Percentiles rank a stretch among this genome's conserved stretches.
Conservation (phyloP, 2,329 filamentous ascomycete genomes). For the Trichoderma pleuroti region DNA sequence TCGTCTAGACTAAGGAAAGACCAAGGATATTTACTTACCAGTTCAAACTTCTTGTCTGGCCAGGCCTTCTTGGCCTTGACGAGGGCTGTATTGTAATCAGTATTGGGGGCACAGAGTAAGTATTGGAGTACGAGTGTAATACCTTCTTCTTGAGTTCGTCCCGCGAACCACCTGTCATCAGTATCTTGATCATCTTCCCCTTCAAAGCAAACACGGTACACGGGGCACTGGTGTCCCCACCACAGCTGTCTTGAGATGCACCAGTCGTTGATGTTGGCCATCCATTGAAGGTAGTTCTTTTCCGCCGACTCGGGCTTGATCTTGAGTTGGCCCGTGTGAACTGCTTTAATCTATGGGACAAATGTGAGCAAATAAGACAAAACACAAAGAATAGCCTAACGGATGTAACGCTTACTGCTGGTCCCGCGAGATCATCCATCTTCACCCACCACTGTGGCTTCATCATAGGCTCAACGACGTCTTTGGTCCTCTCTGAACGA, state of each 20-base stretch:
- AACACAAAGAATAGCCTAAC: neutral
- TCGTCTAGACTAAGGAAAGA: neutral
- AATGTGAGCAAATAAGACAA: neutral
- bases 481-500: neutral
- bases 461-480: neutral
- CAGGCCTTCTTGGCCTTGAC: neutral
- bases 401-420: neutral
- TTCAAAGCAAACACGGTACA: neutral
- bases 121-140: neutral
- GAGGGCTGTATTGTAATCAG: neutral
- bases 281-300: neutral
- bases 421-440: neutral
- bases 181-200: neutral
- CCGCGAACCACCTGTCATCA: neutral
- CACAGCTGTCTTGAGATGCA: neutral
- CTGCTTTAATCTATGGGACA: neutral
- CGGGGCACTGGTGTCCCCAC: neutral
- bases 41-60: neutral
- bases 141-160: neutral
- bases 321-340: neutral
- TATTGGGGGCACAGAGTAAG: rapidly evolving
- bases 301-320: neutral
- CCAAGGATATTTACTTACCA: neutral
- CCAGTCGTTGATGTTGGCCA: neutral
- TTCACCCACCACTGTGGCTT: neutral